These are phyloP conservation scores for Nyctanthes arbortristis DNA, from an alignment of 257 asterid species.

Conservation along the genomic window DNA sequence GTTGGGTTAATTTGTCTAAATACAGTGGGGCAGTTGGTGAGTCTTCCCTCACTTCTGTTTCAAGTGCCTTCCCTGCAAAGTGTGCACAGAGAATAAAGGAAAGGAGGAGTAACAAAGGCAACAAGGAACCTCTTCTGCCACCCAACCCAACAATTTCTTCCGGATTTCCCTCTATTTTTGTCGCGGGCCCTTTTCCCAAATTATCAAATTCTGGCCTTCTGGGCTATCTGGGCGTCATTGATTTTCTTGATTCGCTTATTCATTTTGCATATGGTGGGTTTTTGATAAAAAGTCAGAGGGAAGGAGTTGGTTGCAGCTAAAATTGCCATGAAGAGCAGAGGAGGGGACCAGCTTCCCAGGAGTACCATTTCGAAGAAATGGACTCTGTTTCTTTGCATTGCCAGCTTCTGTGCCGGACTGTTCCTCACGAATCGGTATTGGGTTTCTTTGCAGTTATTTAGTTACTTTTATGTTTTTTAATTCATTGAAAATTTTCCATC, in stretches of 20 bases:
- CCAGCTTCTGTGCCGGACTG: constrained; percentile 74
- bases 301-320: constrained; percentile 7
- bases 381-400: constrained; percentile 77
- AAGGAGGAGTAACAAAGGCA: constrained; percentile 35
- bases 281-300: constrained; percentile 26
- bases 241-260: constrained; percentile 16
- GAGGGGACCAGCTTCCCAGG: constrained; percentile 59
- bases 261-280: constrained; percentile 32
- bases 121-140: constrained; percentile 26
- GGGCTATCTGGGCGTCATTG: constrained; percentile 10
- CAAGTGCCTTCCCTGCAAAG: constrained; percentile 96
- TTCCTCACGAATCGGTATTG: constrained; percentile 78
- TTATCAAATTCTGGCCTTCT: constrained; percentile 26
- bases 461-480: not conserved
- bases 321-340: constrained; percentile 65
- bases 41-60: constrained; percentile 71
- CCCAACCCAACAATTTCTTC: constrained; percentile 24
- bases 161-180: constrained; percentile 26
- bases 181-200: constrained; percentile 17
- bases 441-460: not conserved
- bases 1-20: constrained; percentile 52
- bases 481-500: not conserved
- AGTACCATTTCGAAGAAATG: constrained; percentile 56
- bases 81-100: constrained; percentile 50
- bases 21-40: constrained; percentile 44